Evolutionary conservation across 2,329 filamentous ascomycete species (phyloP).

Genomic region (Ceratocystiopsis minuta): DNA sequence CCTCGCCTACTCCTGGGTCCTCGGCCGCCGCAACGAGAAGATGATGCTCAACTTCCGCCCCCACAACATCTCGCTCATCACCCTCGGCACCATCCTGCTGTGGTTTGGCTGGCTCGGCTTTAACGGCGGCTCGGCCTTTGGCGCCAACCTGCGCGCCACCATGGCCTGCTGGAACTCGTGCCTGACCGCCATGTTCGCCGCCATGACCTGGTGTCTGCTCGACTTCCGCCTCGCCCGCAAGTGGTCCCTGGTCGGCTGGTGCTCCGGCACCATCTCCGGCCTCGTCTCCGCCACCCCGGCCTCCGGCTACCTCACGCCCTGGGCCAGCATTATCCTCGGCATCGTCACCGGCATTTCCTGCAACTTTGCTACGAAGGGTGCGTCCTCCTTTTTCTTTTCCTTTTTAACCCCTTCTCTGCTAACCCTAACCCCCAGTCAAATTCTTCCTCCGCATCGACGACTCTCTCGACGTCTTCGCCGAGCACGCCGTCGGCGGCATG

Average conservation of each 20-base stretch:
- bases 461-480: constrained; percentile 53
- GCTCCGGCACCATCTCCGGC: constrained; percentile 52
- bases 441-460: constrained; percentile 48
- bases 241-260: constrained; percentile 70
- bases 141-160: constrained; percentile 79
- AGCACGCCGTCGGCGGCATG: constrained; percentile 52
- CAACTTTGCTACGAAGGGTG: constrained; percentile 47
- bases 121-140: constrained; percentile 91
- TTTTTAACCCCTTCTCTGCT: not conserved
- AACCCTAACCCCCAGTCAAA: constrained; percentile 22
- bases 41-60: constrained; percentile 99
- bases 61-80: constrained; percentile 95
- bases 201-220: constrained; percentile 85
- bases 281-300: constrained; percentile 53
- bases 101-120: constrained; percentile 99
- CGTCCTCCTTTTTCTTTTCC: not conserved
- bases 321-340: constrained; percentile 49
- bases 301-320: constrained; percentile 49
- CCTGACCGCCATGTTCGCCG: constrained; percentile 77
- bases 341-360: constrained; percentile 46
- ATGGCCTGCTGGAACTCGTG: constrained; percentile 99
- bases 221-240: constrained; percentile 90
- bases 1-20: constrained; percentile 85
- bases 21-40: constrained; percentile 90
- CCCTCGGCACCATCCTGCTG: constrained; percentile 82